Conservation (phyloP, 441 rosid genomes). For the Raphanus hybrid region DNA sequence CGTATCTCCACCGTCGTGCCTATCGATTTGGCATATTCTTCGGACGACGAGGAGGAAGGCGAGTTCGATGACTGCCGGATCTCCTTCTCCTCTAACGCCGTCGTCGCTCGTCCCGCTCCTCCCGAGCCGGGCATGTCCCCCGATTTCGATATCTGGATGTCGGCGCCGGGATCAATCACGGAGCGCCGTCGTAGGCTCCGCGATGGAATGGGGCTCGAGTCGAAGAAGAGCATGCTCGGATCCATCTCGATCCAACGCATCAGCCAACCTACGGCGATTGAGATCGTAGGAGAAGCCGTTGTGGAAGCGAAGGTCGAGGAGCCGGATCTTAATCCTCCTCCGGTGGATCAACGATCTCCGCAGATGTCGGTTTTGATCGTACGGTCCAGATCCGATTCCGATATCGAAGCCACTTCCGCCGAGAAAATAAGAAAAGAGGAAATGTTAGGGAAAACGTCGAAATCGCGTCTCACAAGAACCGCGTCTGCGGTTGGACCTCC, state of each 20-base stretch:
- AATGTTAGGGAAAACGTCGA: constrained; percentile 59
- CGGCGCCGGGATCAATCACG: constrained; percentile 77
- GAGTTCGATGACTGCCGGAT: constrained; percentile 69
- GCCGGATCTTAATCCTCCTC: background rate
- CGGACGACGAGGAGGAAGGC: constrained; percentile 65
- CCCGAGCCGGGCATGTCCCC: constrained; percentile 47
- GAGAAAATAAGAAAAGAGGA: constrained; percentile 65
- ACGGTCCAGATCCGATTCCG: constrained; percentile 74
- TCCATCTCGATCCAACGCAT: constrained; percentile 44
- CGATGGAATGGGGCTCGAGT: constrained; percentile 73
- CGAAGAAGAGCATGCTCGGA: constrained; percentile 49
- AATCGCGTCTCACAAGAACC: constrained; percentile 72
- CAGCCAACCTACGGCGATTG: background rate
- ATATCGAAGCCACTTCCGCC: constrained; percentile 54
- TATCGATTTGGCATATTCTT: constrained; percentile 59
- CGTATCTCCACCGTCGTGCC: constrained; percentile 59
- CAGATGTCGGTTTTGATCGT: constrained; percentile 51
- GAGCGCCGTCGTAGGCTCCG: constrained; percentile 77
- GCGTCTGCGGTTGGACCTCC: constrained; percentile 57
- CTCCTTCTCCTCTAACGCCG: constrained; percentile 55
- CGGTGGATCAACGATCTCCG: constrained; percentile 27
- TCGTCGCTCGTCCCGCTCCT: constrained; percentile 34
- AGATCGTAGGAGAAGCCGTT: background rate
- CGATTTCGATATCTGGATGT: constrained; percentile 81
- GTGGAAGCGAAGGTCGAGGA: constrained; percentile 29